Conservation (phyloP, 2,329 filamentous ascomycete genomes). For the Coleophoma cylindrospora region DNA sequence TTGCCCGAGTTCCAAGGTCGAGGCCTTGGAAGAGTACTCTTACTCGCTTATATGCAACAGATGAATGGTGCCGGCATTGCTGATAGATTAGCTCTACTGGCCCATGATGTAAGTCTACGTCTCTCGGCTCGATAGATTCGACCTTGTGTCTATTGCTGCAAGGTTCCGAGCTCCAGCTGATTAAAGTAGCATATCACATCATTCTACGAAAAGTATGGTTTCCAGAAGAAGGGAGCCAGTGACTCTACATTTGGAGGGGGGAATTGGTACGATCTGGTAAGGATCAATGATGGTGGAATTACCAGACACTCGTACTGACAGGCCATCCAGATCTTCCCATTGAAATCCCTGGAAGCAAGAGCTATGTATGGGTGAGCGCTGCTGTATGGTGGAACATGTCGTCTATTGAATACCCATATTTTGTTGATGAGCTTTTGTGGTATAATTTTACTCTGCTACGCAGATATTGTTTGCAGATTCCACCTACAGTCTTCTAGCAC, state of each 20-base stretch:
- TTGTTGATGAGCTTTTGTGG: too few species aligned
- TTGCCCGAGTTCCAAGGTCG: slow-evolving; percentile 69
- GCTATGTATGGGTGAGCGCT: slow-evolving; percentile 20
- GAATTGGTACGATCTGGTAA: slow-evolving; percentile 78
- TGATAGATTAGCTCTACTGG: slow-evolving; percentile 70
- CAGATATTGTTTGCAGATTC: neutral
- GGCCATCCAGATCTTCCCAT: slow-evolving; percentile 16
- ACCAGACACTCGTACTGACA: neutral
- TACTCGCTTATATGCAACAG: slow-evolving; percentile 73
- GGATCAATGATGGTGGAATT: slow-evolving; percentile 10
- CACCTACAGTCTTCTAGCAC: neutral
- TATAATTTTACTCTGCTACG: neutral
- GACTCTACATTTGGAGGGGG: slow-evolving; percentile 70
- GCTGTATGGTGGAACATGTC: neutral
- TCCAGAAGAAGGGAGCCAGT: slow-evolving; percentile 64
- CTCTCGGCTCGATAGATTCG: slow-evolving; percentile 1
- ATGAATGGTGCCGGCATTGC: slow-evolving; percentile 66
- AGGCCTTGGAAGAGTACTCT: slow-evolving; percentile 67
- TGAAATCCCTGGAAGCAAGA: slow-evolving; percentile 21
- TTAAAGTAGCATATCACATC: slow-evolving; percentile 51
- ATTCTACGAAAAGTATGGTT: slow-evolving; percentile 76
- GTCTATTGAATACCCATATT: too few species aligned
- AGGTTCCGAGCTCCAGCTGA: neutral
- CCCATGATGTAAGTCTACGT: slow-evolving; percentile 55
- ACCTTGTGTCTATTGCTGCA: slow-evolving; percentile 3